phyloP scores from a whole-genome alignment of 192 early-diverging fungal genomes.

The Powellomyces hirtus region DNA sequence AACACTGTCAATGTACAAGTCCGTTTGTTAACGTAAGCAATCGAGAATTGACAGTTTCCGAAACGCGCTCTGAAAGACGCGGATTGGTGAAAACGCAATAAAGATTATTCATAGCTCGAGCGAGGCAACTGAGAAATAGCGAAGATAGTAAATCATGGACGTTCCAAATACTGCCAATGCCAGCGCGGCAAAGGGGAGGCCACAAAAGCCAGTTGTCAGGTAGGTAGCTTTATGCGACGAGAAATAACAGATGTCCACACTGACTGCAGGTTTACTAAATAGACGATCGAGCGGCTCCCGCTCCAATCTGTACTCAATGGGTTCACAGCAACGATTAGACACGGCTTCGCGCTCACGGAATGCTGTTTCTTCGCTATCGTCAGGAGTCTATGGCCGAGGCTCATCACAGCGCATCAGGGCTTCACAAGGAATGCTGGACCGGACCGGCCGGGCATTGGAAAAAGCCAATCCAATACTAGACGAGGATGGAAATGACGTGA shows the following conservation, averaged over 20 bases:
- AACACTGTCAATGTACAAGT: too few species aligned
- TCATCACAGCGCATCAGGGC: slow-evolving; percentile 15
- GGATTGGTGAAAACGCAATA: too few species aligned
- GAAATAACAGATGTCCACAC: too few species aligned
- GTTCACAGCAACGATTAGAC: slow-evolving; percentile 1
- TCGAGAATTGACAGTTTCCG: too few species aligned
- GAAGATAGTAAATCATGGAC: too few species aligned
- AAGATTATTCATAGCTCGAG: too few species aligned
- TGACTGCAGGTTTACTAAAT: too few species aligned
- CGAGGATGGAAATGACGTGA: slow-evolving; percentile 62
- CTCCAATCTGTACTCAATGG: not conserved
- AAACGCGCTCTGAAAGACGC: too few species aligned
- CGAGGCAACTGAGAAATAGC: too few species aligned
- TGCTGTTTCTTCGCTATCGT: not conserved
- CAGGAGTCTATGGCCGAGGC: slow-evolving; percentile 14
- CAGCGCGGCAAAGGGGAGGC: not conserved
- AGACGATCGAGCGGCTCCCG: not conserved
- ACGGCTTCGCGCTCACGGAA: slow-evolving; percentile 13
- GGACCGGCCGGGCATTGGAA: slow-evolving; percentile 2
- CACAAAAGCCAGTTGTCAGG: not conserved
- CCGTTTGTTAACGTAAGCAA: too few species aligned
- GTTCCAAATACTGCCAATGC: too few species aligned
- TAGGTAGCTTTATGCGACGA: not conserved
- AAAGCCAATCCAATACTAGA: slow-evolving; percentile 41
- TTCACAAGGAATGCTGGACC: slow-evolving; percentile 19